Evolutionary conservation across 495 filamentous ascomycete species (phyloP), one percentile per base, ranked within the genome.

Genomic region (Astrothelium subdiscretum): DNA sequence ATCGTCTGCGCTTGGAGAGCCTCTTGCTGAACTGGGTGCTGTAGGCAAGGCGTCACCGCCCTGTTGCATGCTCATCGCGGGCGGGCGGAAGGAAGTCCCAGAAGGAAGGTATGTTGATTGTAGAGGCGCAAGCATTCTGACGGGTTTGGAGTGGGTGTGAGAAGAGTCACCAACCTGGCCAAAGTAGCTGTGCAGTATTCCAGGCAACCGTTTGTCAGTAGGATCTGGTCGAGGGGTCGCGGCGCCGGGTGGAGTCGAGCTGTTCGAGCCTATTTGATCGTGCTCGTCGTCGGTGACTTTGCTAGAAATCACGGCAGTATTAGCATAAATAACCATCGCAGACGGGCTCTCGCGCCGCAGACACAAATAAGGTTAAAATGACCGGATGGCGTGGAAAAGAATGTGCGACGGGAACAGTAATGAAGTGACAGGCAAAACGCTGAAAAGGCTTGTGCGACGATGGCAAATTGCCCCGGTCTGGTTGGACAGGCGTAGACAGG

Each of bases 121-220:
- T 29, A 54, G 24, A n/a, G 48, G 48, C 48, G 48, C 48, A 54
- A 54, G 48, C 48, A 54, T 54, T 12, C 48, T 54, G 48, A 54
- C 48, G 29, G 24, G 24, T 54, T 54, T 54, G 48, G 48, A 29
- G 22, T 54, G 48, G 48, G 48, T 54, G 48, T 54, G 15, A 54
- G 48, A 54, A 68, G 74, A 72, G 64, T 76, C 80, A 96, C 91
- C 83, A 92, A 97, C 92, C 91, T 97, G 92, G 78, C 87, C 88
- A 82, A 94, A 95, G 80, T 90, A 95, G 79, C 86, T 91, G 71
- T 81, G 78, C 80, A 90, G 85, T 74, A 96, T 90, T 69, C 89
- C 88, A 52, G 92, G 92, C 70, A 92, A 78, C 72, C 91, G 87
- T 74, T 94, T 95, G 76, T 97, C 92, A 48, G 85, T 84, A 58